Conservation (phyloP, 805 yeast genomes). For the Metschnikowia shivogae region DNA sequence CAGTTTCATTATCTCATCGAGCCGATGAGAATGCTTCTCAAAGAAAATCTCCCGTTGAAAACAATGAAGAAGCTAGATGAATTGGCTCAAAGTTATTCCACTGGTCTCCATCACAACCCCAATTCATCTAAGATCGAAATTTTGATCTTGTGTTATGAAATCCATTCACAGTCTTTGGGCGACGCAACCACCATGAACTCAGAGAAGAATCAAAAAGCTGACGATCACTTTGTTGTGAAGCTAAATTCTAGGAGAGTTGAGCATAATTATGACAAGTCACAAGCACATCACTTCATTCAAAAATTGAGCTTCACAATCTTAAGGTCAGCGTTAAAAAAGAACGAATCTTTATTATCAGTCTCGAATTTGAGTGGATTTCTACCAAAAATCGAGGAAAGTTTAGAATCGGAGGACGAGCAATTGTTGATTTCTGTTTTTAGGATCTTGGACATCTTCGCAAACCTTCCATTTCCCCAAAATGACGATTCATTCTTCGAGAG, state of each 20-base stretch:
- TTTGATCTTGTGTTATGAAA: slow-evolving; percentile 67
- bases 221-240: slow-evolving; percentile 71
- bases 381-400: slow-evolving; percentile 60
- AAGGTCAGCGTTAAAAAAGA: slow-evolving; percentile 63
- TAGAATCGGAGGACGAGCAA: slow-evolving; percentile 68
- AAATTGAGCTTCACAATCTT: slow-evolving; percentile 74
- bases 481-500: slow-evolving; percentile 49
- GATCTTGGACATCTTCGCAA: slow-evolving; percentile 55
- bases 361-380: slow-evolving; percentile 67
- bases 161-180: slow-evolving; percentile 49
- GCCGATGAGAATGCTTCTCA: slow-evolving; percentile 62
- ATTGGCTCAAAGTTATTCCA: slow-evolving; percentile 65
- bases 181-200: slow-evolving; percentile 4
- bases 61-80: slow-evolving; percentile 76
- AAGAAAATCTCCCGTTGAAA: slow-evolving; percentile 62
- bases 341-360: slow-evolving; percentile 54
- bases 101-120: slow-evolving; percentile 73
- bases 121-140: slow-evolving; percentile 55
- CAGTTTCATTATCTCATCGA: slow-evolving; percentile 54
- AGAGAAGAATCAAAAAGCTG: slow-evolving; percentile 22
- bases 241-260: slow-evolving; percentile 55
- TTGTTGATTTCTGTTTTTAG: slow-evolving; percentile 67
- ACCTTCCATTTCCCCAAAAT: slow-evolving; percentile 58
- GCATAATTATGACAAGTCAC: slow-evolving; percentile 52
- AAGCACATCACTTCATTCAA: slow-evolving; percentile 60